These are phyloP conservation scores for Malbranchea zuffiana DNA, from an alignment of 2,329 filamentous ascomycete genomes.

Conservation along the genomic window DNA sequence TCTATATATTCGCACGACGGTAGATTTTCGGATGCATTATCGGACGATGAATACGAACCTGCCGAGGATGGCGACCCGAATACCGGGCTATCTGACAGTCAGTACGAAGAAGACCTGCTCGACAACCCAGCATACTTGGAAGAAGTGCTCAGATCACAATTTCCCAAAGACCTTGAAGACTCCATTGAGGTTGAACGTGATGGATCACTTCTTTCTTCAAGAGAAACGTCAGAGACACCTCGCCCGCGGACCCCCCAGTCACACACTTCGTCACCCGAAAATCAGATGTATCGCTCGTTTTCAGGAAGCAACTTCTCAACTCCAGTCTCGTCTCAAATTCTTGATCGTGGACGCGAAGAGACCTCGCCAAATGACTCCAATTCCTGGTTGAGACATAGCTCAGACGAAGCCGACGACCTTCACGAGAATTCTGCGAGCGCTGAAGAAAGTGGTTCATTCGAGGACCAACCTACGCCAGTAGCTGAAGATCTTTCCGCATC, in stretches of 20 bases:
- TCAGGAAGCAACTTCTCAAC: constrained; percentile 6
- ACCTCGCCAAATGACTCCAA: background rate
- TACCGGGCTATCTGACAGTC: constrained; percentile 19
- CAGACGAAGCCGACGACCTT: background rate
- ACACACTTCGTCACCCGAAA: constrained; percentile 9
- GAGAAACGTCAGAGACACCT: constrained; percentile 11
- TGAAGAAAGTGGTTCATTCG: background rate
- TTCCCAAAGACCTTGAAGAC: constrained; percentile 24
- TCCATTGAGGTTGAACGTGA: constrained; percentile 15
- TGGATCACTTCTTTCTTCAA: background rate
- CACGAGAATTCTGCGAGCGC: background rate
- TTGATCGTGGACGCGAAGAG: background rate
- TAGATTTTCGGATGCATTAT: constrained; percentile 34
- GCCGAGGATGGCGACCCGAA: constrained; percentile 21
- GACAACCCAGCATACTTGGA: constrained; percentile 32
- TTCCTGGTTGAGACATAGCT: no score
- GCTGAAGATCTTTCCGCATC: constrained; percentile 35
- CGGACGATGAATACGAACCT: constrained; percentile 24
- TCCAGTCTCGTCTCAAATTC: background rate
- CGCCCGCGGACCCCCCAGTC: constrained; percentile 14
- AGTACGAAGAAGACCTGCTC: constrained; percentile 22
- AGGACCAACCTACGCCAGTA: background rate
- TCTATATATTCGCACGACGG: constrained; percentile 30
- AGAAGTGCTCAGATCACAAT: constrained; percentile 28
- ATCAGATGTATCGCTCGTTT: constrained; percentile 7